A percentile compares a stretch with the other conserved stretches of the same genome.
phyloP scores from a whole-genome alignment of 2,329 filamentous ascomycete genomes.

The Samsoniella hepiali region DNA sequence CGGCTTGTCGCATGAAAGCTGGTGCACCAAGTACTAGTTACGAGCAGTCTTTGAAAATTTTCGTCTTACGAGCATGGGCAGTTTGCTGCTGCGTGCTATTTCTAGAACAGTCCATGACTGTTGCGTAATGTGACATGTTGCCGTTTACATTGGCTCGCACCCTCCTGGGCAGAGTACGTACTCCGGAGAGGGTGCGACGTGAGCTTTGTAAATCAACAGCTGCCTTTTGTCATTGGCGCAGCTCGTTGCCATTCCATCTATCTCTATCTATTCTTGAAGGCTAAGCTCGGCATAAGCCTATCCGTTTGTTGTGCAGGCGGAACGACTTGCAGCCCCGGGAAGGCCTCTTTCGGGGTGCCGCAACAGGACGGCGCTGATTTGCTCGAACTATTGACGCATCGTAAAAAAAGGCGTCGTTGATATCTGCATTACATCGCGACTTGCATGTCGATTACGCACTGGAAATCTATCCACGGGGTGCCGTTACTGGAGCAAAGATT shows the following conservation, averaged over 20 bases:
- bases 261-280: background rate
- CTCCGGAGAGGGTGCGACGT: background rate
- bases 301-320: background rate
- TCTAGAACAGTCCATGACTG: conserved; percentile 6
- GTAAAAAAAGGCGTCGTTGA: background rate
- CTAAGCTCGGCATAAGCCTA: background rate
- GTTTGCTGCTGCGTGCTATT: background rate
- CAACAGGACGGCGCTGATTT: background rate
- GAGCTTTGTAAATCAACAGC: background rate
- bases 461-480: conserved; percentile 1
- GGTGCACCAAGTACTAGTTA: background rate
- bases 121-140: background rate
- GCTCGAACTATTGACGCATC: background rate
- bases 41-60: too few species aligned
- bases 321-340: background rate
- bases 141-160: background rate
- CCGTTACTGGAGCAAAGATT: conserved; percentile 12
- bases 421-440: conserved; percentile 6
- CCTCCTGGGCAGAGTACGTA: background rate
- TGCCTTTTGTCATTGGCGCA: background rate
- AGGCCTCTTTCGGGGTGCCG: conserved; percentile 1
- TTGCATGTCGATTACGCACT: conserved; percentile 16
- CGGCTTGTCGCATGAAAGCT: background rate
- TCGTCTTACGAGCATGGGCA: background rate
- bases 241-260: background rate